Percentiles rank a stretch among this genome's conserved stretches.
These are phyloP conservation scores for Eucalyptus fibrosa DNA, from an alignment of 345 rosid species.

Conservation along the genomic window DNA sequence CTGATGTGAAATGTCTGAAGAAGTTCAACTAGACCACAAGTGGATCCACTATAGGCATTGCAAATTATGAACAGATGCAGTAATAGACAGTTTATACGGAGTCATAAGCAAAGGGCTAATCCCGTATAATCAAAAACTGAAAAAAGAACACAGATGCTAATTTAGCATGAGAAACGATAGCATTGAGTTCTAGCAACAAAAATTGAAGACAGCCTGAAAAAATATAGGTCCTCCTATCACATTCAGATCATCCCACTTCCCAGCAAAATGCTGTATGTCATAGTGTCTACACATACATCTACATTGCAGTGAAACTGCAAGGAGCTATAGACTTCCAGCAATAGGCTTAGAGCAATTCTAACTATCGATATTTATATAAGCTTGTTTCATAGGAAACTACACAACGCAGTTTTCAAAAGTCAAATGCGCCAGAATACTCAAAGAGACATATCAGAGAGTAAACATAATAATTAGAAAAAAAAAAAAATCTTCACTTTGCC, in stretches of 20 bases:
- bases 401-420: background rate
- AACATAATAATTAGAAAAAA: background rate
- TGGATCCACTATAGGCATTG: background rate
- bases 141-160: background rate
- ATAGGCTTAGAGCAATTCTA: too few relatives aligned
- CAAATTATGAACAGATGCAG: background rate
- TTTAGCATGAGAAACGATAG: background rate
- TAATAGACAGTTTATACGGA: background rate
- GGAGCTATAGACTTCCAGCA: too few relatives aligned
- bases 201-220: background rate
- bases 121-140: background rate
- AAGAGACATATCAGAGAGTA: background rate
- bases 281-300: too few relatives aligned
- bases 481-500: background rate
- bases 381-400: background rate
- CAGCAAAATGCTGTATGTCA: background rate
- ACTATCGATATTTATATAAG: background rate
- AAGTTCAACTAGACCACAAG: background rate
- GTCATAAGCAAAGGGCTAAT: background rate
- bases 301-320: too few relatives aligned
- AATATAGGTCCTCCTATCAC: background rate
- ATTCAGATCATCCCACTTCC: background rate
- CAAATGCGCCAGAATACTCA: background rate
- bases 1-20: background rate
- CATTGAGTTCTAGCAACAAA: background rate